A percentile compares a stretch with the other conserved stretches of the same genome.
Conservation (phyloP, 2,329 filamentous ascomycete species). For the Aurifilum marmelostoma region DNA sequence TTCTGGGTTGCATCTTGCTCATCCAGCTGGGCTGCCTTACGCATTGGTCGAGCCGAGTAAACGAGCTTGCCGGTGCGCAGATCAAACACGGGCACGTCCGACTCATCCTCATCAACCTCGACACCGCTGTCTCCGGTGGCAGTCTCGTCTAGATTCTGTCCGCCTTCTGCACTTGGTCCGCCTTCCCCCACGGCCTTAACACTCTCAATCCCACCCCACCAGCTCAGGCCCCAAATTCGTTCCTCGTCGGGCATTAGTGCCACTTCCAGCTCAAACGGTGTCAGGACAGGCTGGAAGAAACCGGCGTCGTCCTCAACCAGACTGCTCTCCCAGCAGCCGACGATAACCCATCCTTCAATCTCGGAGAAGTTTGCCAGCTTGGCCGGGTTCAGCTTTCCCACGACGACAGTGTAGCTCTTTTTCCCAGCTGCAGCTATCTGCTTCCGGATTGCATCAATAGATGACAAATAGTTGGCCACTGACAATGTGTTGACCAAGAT, state of each 20-base stretch:
- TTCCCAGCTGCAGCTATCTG: constrained; percentile 82
- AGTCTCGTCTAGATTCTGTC: constrained; percentile 30
- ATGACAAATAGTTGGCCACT: constrained; percentile 85
- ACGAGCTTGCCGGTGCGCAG: constrained; percentile 84
- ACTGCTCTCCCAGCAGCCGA: constrained; percentile 97
- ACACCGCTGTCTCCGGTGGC: constrained; percentile 27
- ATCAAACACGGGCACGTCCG: constrained; percentile 87
- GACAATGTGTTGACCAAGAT: constrained; percentile 96
- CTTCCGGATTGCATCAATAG: constrained; percentile 72
- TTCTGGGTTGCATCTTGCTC: constrained; percentile 30
- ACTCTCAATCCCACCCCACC: constrained; percentile 84
- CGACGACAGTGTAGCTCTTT: constrained; percentile 94
- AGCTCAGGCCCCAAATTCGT: constrained; percentile 83
- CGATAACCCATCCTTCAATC: constrained; percentile 93
- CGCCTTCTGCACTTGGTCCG: constrained; percentile 33
- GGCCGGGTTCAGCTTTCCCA: constrained; percentile 92
- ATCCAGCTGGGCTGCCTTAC: constrained; percentile 44
- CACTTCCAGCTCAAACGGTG: constrained; percentile 88
- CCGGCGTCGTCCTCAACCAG: constrained; percentile 80
- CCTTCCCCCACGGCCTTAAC: constrained; percentile 52
- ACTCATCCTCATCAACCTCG: constrained; percentile 62
- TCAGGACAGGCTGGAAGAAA: constrained; percentile 88
- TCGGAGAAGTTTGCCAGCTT: constrained; percentile 97
- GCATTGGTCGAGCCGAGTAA: constrained; percentile 77
- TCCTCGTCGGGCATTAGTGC: constrained; percentile 75